These are phyloP conservation scores for Asterophora parasitica DNA, from an alignment of 768 basidiomycete genomes.

Conservation along the genomic window DNA sequence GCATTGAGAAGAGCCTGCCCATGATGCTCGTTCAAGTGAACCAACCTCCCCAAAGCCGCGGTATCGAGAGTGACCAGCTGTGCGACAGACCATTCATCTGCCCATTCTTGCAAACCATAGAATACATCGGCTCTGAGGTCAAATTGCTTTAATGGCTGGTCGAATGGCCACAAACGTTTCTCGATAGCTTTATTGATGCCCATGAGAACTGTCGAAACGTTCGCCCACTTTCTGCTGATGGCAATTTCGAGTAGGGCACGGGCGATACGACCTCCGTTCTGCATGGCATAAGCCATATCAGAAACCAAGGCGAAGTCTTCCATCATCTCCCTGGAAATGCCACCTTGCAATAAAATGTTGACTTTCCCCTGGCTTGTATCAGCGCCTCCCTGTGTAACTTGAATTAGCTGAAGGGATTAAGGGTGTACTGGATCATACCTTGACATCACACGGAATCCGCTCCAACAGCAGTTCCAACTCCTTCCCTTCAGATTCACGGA, in stretches of 20 bases:
- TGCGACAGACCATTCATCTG: conserved; percentile 70
- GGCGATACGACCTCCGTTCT: conserved; percentile 91
- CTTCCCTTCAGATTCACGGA: conserved; percentile 82
- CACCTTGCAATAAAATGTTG: conserved; percentile 90
- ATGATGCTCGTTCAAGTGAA: conserved; percentile 83
- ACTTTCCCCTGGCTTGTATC: conserved; percentile 71
- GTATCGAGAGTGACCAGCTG: conserved; percentile 69
- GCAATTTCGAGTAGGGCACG: conserved; percentile 95
- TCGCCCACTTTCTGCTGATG: conserved; percentile 89
- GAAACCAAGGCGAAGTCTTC: conserved; percentile 97
- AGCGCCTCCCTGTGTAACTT: conserved; percentile 46
- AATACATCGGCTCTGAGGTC: conserved; percentile 72
- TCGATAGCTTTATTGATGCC: conserved; percentile 92
- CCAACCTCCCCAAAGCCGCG: conserved; percentile 66
- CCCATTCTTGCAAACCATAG: conserved; percentile 73
- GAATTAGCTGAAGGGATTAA: background rate
- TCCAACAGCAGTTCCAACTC: conserved; percentile 74
- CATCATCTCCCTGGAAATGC: conserved; percentile 73
- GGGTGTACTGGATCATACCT: conserved; percentile 35
- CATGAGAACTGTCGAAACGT: conserved; percentile 72
- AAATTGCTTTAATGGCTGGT: conserved; percentile 85
- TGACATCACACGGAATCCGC: conserved; percentile 73
- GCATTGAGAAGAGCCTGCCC: conserved; percentile 75
- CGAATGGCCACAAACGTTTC: conserved; percentile 91
- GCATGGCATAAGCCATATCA: conserved; percentile 89